These are phyloP conservation scores for Mycena olivaceomarginata DNA, from an alignment of 768 basidiomycete species.

Conservation along the genomic window DNA sequence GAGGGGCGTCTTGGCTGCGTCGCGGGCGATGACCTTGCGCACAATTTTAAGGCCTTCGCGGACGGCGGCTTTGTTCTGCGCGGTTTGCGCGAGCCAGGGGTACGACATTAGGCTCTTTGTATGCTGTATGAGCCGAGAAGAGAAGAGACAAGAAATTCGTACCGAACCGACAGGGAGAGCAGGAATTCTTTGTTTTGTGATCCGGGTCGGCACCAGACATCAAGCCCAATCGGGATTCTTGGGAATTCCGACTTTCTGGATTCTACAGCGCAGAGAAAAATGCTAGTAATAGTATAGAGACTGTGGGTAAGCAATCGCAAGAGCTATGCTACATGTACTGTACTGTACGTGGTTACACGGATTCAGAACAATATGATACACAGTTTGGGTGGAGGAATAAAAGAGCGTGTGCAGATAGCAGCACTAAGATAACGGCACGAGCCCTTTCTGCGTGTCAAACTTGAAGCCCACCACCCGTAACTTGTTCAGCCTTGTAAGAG, in stretches of 20 bases:
- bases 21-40: slow-evolving; percentile 41
- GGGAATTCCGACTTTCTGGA: too few relatives aligned
- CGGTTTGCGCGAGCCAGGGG: slow-evolving; percentile 33
- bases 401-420: neutral
- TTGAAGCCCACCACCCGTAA: slow-evolving; percentile 17
- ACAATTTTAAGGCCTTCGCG: slow-evolving; percentile 40
- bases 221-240: too few relatives aligned
- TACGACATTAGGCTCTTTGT: slow-evolving; percentile 16
- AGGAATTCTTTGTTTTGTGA: too few relatives aligned
- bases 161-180: too few relatives aligned
- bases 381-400: slow-evolving; percentile 1
- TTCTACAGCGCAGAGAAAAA: neutral
- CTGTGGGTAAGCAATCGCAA: slow-evolving; percentile 18
- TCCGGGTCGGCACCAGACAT: too few relatives aligned
- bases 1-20: slow-evolving; percentile 27
- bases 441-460: slow-evolving; percentile 9
- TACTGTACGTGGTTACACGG: slow-evolving; percentile 14
- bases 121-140: too few relatives aligned
- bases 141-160: neutral
- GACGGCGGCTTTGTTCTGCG: slow-evolving; percentile 36
- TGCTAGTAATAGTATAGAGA: slow-evolving; percentile 17
- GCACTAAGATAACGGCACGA: neutral
- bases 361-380: slow-evolving; percentile 30
- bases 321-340: slow-evolving; percentile 17
- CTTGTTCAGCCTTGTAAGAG: slow-evolving; percentile 8